phyloP scores from a whole-genome alignment of 352 stramenopile species.

The Globisporangium perplexum region DNA sequence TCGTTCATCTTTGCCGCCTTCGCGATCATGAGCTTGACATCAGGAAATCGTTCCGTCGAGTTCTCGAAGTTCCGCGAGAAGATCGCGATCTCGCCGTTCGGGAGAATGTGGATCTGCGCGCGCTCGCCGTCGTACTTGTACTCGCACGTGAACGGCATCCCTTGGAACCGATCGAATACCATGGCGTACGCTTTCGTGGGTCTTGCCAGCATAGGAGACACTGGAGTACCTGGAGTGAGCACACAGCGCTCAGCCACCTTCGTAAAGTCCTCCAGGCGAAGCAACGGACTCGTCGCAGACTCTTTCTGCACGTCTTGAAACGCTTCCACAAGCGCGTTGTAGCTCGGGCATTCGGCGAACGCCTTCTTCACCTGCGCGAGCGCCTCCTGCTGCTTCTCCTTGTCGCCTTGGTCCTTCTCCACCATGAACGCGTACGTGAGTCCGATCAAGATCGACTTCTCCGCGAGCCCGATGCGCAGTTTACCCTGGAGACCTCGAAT shows the following conservation, averaged over 20 bases:
- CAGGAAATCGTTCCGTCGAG: slow-evolving; percentile 96
- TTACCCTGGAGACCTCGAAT: slow-evolving; percentile 98
- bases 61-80: slow-evolving; percentile 99
- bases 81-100: slow-evolving; percentile 90
- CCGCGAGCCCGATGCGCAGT: slow-evolving; percentile 96
- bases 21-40: slow-evolving; percentile 72
- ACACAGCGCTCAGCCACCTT: slow-evolving; percentile 78
- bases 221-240: slow-evolving; percentile 94
- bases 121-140: slow-evolving; percentile 99
- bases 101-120: slow-evolving; percentile 93
- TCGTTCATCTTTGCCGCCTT: slow-evolving; percentile 44
- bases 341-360: slow-evolving; percentile 96
- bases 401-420: slow-evolving; percentile 76
- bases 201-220: slow-evolving; percentile 98
- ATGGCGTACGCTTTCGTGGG: slow-evolving; percentile 95
- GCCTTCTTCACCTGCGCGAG: slow-evolving; percentile 96
- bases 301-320: slow-evolving; percentile 66
- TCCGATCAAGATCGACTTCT: slow-evolving; percentile 96
- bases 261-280: slow-evolving; percentile 49
- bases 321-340: slow-evolving; percentile 91
- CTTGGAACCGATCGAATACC: slow-evolving; percentile 96
- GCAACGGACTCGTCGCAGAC: slow-evolving; percentile 27
- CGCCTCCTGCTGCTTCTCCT: slow-evolving; percentile 85
- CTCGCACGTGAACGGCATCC: slow-evolving; percentile 96
- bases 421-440: slow-evolving; percentile 96